These are phyloP conservation scores for Pythium folliculosum DNA, from an alignment of 352 stramenopile genomes.

Conservation along the genomic window DNA sequence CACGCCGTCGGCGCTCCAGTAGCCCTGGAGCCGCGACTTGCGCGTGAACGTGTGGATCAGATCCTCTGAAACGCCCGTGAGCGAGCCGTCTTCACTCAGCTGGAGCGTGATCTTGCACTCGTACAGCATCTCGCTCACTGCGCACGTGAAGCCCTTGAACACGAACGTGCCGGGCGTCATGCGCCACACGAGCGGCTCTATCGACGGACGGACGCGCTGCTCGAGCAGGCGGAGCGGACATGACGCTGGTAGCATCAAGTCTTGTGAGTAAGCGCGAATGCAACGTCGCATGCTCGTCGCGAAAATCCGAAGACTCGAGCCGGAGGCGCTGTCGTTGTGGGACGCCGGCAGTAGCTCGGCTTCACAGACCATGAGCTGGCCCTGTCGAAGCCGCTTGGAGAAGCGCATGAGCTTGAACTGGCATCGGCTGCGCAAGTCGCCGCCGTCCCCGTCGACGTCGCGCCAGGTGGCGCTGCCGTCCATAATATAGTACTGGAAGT, in stretches of 20 bases:
- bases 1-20: constrained; percentile 33
- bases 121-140: constrained; percentile 75
- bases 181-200: constrained; percentile 11
- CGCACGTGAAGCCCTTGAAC: constrained; percentile 58
- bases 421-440: constrained; percentile 2
- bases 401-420: constrained; percentile 22
- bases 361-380: constrained; percentile 20
- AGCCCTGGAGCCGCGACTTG: constrained; percentile 39
- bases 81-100: constrained; percentile 34
- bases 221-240: constrained; percentile 8
- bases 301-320: constrained; percentile 4
- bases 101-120: constrained; percentile 53
- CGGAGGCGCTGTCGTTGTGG: constrained; percentile 15
- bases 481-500: constrained; percentile 23
- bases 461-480: constrained; percentile 20
- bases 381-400: constrained; percentile 20
- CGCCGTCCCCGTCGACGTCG: constrained; percentile 11
- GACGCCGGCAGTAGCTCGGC: constrained; percentile 15
- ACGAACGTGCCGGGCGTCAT: constrained; percentile 56
- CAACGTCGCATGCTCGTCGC: neutral
- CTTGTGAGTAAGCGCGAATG: constrained; percentile 13
- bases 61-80: constrained; percentile 48
- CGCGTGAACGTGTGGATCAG: constrained; percentile 49
- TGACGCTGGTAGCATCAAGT: constrained; percentile 7
- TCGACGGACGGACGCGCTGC: constrained; percentile 11